Percentiles rank a stretch among this genome's conserved stretches.
phyloP scores from a whole-genome alignment of 2,329 filamentous ascomycete species.

The Penicillium paneum region DNA sequence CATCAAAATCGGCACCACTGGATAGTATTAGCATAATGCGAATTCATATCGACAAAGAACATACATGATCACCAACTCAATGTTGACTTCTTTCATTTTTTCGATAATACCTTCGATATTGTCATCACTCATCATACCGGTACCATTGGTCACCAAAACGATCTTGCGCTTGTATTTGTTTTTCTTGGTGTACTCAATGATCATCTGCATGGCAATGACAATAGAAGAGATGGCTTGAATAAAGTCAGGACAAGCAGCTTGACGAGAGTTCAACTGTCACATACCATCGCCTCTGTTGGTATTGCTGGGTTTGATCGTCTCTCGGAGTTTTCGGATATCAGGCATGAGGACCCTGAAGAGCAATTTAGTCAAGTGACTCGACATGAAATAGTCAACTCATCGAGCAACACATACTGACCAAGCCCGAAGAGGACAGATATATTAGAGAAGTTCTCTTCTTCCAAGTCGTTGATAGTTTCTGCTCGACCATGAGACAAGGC shows the following conservation, averaged over 20 bases:
- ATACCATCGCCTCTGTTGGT: slow-evolving; percentile 70
- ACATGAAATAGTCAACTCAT: slow-evolving; percentile 30
- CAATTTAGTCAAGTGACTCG: slow-evolving; percentile 5
- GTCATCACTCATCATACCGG: slow-evolving; percentile 68
- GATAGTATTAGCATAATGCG: slow-evolving; percentile 23
- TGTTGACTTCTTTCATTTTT: slow-evolving; percentile 71
- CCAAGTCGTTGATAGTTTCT: slow-evolving; percentile 67
- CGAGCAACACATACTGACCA: slow-evolving; percentile 56
- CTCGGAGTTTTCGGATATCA: slow-evolving; percentile 63
- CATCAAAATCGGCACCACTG: slow-evolving; percentile 91
- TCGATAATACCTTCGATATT: slow-evolving; percentile 66
- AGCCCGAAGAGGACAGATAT: slow-evolving; percentile 68
- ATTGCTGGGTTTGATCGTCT: slow-evolving; percentile 62
- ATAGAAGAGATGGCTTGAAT: slow-evolving; percentile 69
- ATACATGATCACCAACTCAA: slow-evolving; percentile 76
- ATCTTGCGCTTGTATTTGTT: slow-evolving; percentile 79
- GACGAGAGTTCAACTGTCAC: slow-evolving; percentile 1
- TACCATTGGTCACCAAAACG: slow-evolving; percentile 79
- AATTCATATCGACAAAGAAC: slow-evolving; percentile 32
- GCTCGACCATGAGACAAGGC: slow-evolving; percentile 7
- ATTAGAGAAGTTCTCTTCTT: slow-evolving; percentile 70
- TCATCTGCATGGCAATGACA: slow-evolving; percentile 83
- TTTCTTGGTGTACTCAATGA: slow-evolving; percentile 72
- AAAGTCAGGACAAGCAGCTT: slow-evolving; percentile 13
- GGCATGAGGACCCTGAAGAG: slow-evolving; percentile 59